A percentile compares a stretch with the other conserved stretches of the same genome.
Conservation (phyloP, 352 stramenopile genomes). For the Globisporangium parvum region DNA sequence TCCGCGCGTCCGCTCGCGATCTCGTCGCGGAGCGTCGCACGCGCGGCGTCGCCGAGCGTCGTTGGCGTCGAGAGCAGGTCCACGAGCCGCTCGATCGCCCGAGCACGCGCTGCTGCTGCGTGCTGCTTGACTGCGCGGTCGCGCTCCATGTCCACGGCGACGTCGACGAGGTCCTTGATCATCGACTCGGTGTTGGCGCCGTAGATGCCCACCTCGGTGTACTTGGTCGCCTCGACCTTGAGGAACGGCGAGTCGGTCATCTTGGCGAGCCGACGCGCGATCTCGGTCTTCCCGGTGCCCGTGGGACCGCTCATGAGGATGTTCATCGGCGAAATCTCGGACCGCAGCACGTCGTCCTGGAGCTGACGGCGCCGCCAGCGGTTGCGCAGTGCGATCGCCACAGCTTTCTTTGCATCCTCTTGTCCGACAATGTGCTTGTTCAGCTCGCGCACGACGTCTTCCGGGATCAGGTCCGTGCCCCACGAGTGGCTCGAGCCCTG, state of each 20-base stretch:
- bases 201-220: slow-evolving; percentile 99
- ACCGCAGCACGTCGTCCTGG: slow-evolving; percentile 64
- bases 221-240: slow-evolving; percentile 98
- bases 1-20: slow-evolving; percentile 50
- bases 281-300: slow-evolving; percentile 98
- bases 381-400: slow-evolving; percentile 98
- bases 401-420: slow-evolving; percentile 94
- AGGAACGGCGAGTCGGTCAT: slow-evolving; percentile 97
- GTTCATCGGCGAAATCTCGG: slow-evolving; percentile 97
- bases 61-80: slow-evolving; percentile 40
- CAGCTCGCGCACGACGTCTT: slow-evolving; percentile 91
- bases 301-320: slow-evolving; percentile 99
- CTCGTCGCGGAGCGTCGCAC: slow-evolving; percentile 48
- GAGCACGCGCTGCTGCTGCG: slow-evolving; percentile 73
- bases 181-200: slow-evolving; percentile 98
- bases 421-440: slow-evolving; percentile 97
- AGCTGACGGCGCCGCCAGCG: slow-evolving; percentile 95
- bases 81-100: slow-evolving; percentile 91
- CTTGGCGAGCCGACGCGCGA: slow-evolving; percentile 95
- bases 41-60: slow-evolving; percentile 33
- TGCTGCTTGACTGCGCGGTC: slow-evolving; percentile 72
- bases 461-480: slow-evolving; percentile 64
- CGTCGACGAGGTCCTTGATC: slow-evolving; percentile 97
- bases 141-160: slow-evolving; percentile 90
- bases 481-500: slow-evolving; percentile 12